phyloP scores from a whole-genome alignment of 2,329 filamentous ascomycete species.

The Tolypocladium inflatum region DNA sequence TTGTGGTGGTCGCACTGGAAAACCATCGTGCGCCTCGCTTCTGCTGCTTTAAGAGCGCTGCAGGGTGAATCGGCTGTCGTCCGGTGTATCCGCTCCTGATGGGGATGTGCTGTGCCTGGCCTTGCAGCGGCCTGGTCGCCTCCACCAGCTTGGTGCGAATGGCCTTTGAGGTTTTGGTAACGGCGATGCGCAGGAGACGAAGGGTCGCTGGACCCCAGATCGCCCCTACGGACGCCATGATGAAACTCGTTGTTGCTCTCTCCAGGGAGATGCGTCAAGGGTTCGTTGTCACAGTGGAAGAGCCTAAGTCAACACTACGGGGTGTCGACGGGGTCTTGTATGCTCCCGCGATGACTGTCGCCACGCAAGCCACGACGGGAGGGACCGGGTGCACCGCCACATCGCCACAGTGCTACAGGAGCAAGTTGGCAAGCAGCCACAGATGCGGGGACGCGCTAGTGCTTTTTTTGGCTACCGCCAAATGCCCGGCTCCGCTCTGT shows the following conservation, averaged over 20 bases:
- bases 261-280: conserved; percentile 1
- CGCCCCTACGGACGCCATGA: conserved; percentile 47
- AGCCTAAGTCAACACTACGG: background rate
- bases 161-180: conserved; percentile 39
- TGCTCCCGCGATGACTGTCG: conserved; percentile 3
- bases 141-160: conserved; percentile 39
- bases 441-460: background rate
- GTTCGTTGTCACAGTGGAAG: background rate
- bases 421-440: background rate
- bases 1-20: conserved; percentile 32
- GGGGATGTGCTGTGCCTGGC: conserved; percentile 35
- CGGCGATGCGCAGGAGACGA: conserved; percentile 43
- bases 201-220: conserved; percentile 48
- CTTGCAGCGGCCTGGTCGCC: conserved; percentile 33
- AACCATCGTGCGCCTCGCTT: conserved; percentile 35
- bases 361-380: conserved; percentile 14
- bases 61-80: conserved; percentile 45
- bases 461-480: background rate
- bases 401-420: conserved; percentile 2
- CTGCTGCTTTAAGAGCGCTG: conserved; percentile 41
- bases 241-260: background rate
- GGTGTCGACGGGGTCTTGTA: background rate
- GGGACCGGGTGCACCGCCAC: conserved; percentile 25
- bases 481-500: background rate
- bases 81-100: conserved; percentile 27